Base-by-base conservation (phyloP, 2,329 filamentous ascomycete genomes). In the Fusarium hostae region DNA sequence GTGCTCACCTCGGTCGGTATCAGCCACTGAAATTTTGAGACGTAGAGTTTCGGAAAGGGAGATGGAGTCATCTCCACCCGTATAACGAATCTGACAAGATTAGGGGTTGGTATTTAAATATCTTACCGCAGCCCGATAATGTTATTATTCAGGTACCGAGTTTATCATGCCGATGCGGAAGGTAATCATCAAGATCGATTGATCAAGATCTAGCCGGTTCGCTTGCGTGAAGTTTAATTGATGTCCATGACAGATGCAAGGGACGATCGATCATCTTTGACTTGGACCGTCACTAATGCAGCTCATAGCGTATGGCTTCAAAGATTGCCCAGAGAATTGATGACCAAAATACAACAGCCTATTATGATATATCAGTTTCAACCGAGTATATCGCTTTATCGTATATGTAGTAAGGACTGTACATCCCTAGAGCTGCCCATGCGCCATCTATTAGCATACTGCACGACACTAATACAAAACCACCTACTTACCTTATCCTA, bases 41-140 rank as follows among this genome's bases (percentile, higher is more conserved):
- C 8, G 37, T 28, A 28, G 20, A 55, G 32, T 55, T 67, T 71
- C 58, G 55, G 59, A 59, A 51, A 58, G 48, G 66, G 58, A 50
- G 40, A 57, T 52, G 54, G 22, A 40, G 28, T 51, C 24, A 57
- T 50, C 18, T 26, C 24, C 52, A 34, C 22, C n/a, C 41, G 59
- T 44, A 35, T 34, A 60, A 34, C 44, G 20, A 51, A 26, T 51
- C 32, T 51, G 48, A 50, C 47, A 50, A 37, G 48, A 37, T 37
- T 26, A 37, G 16, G 22, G 48, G 22, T 51, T 37, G 13, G 18
- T 37, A 26, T 51, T n/a, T 26, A 26, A 26, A 26, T 26, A 24
- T 37, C 32, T 37, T 37, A 15, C 32, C 7, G 26, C 32, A 37
- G 22, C 18, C 48, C 24, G 47, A 10, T 43, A 22, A 20, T 43